These are phyloP conservation scores for Globisporangium camurandrum DNA, from an alignment of 352 stramenopile species.

Conservation along the genomic window DNA sequence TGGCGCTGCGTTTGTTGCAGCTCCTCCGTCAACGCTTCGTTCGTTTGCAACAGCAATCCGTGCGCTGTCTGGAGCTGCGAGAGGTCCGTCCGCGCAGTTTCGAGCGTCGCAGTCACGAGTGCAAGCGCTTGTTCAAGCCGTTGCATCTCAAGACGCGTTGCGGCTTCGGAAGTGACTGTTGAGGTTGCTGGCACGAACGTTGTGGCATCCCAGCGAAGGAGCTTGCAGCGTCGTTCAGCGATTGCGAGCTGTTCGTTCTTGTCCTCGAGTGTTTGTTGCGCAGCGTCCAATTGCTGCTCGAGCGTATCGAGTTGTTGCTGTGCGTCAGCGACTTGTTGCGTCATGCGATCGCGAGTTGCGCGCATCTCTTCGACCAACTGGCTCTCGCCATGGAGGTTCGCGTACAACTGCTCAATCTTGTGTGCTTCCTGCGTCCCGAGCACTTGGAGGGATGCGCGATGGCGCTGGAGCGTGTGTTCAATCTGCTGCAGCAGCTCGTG, in stretches of 20 bases:
- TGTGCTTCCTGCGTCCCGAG: constrained; percentile 34
- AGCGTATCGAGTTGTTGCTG: constrained; percentile 31
- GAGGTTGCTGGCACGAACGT: no score
- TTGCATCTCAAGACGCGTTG: constrained; percentile 26
- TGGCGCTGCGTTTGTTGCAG: constrained; percentile 19
- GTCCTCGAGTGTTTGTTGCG: constrained; percentile 23
- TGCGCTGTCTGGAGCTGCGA: constrained; percentile 32
- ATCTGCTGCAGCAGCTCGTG: constrained; percentile 12
- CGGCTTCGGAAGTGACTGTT: constrained; percentile 1
- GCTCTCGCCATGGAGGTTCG: constrained; percentile 38
- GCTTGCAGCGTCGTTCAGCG: constrained; percentile 31
- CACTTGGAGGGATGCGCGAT: constrained; percentile 38
- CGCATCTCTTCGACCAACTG: constrained; percentile 39
- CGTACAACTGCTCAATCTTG: constrained; percentile 48
- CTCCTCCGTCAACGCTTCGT: constrained; percentile 29
- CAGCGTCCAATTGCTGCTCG: constrained; percentile 24
- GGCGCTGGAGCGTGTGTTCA: constrained; percentile 32
- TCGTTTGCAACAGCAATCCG: constrained; percentile 32
- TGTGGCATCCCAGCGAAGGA: constrained; percentile 3
- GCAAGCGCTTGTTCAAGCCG: constrained; percentile 34
- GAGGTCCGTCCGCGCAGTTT: constrained; percentile 33
- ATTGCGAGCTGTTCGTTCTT: constrained; percentile 58
- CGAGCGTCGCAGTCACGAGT: constrained; percentile 32
- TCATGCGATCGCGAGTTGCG: constrained; percentile 14
- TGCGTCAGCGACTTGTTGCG: constrained; percentile 22